These are phyloP conservation scores for Pseudoperonospora humuli DNA, from an alignment of 352 stramenopile species.

Conservation along the genomic window DNA sequence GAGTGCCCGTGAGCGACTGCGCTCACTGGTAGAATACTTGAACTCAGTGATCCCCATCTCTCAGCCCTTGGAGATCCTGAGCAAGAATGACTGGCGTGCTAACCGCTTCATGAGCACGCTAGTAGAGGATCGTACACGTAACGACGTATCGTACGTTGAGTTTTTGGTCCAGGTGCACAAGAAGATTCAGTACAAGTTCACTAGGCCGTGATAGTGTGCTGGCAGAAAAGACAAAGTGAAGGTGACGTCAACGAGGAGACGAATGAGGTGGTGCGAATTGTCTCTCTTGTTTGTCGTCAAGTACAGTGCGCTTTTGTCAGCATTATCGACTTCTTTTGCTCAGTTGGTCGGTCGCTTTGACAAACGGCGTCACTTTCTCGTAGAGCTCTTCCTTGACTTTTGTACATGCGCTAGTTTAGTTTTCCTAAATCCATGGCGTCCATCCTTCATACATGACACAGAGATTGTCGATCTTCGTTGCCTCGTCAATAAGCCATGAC, in stretches of 20 bases:
- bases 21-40: slow-evolving; percentile 66
- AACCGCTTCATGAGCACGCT: slow-evolving; percentile 82
- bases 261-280: not conserved
- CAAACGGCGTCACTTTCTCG: no score
- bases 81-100: slow-evolving; percentile 77
- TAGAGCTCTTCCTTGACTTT: no score
- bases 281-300: slow-evolving; percentile 21
- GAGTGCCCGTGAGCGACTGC: slow-evolving; percentile 55
- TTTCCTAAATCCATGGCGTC: slow-evolving; percentile 76
- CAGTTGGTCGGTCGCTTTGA: not conserved
- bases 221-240: slow-evolving; percentile 4
- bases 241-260: slow-evolving; percentile 14
- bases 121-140: slow-evolving; percentile 79
- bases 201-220: slow-evolving; percentile 25
- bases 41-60: slow-evolving; percentile 80
- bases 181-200: slow-evolving; percentile 88
- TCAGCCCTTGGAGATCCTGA: slow-evolving; percentile 76
- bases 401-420: no score
- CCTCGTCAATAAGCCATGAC: slow-evolving; percentile 72
- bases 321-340: slow-evolving; percentile 7
- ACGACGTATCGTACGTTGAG: slow-evolving; percentile 86
- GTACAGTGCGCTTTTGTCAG: slow-evolving; percentile 25
- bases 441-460: slow-evolving; percentile 87
- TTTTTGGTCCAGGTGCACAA: slow-evolving; percentile 87
- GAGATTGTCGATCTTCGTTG: slow-evolving; percentile 74